These are phyloP conservation scores for Sporothrix humicola DNA, from an alignment of 2,329 filamentous ascomycete species.

Conservation along the genomic window DNA sequence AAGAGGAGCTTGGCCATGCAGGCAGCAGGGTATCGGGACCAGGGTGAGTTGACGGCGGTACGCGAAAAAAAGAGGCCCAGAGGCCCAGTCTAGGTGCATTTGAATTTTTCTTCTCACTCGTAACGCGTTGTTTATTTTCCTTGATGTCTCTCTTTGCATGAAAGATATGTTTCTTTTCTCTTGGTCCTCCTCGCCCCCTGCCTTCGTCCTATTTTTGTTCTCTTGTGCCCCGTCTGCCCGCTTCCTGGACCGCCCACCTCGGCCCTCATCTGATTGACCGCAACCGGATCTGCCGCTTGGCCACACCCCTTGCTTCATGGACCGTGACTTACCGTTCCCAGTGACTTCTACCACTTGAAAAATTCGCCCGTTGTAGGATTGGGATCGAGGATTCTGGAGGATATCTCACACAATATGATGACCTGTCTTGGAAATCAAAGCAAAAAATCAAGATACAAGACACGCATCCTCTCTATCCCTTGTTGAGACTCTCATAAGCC, in stretches of 20 bases:
- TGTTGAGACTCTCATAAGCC: background rate
- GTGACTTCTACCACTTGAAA: background rate
- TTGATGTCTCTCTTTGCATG: background rate
- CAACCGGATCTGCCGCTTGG: constrained; percentile 18
- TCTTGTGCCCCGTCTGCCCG: background rate
- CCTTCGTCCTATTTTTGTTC: background rate
- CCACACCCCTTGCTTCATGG: constrained; percentile 18
- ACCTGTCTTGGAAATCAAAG: constrained; percentile 1
- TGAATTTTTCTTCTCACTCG: background rate
- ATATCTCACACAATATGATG: background rate
- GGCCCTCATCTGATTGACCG: background rate
- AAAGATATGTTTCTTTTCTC: background rate
- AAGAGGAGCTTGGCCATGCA: constrained; percentile 8
- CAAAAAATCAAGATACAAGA: background rate
- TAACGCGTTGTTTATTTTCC: background rate
- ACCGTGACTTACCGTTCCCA: background rate
- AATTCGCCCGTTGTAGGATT: background rate
- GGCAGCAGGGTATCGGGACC: background rate
- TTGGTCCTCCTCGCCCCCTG: background rate
- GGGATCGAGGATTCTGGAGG: background rate
- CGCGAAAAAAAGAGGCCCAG: background rate
- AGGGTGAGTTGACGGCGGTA: constrained; percentile 12
- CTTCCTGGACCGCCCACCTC: background rate
- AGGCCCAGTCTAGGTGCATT: background rate
- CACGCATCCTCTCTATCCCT: background rate